Percentiles rank a stretch among this genome's conserved stretches.
These are phyloP conservation scores for Fusarium miscanthi DNA, from an alignment of 2,329 filamentous ascomycete species.

Conservation along the genomic window DNA sequence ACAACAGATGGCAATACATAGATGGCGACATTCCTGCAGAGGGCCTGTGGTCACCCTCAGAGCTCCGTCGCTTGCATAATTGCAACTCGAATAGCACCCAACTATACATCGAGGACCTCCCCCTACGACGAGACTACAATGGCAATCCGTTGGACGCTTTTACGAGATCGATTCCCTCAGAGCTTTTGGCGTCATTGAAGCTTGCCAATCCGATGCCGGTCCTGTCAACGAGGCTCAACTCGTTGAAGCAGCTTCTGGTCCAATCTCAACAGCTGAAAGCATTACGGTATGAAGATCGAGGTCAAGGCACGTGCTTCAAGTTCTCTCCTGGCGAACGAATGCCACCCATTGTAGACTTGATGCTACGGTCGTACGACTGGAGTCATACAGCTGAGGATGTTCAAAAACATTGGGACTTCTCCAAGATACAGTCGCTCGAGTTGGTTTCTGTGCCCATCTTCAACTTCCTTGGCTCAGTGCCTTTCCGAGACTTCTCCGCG, in stretches of 20 bases:
- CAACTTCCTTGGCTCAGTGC: conserved; percentile 58
- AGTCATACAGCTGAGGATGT: conserved; percentile 54
- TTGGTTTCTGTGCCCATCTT: conserved; percentile 58
- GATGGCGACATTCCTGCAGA: conserved; percentile 41
- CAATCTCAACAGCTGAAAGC: conserved; percentile 50
- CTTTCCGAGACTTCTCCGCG: conserved; percentile 50
- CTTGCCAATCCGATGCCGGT: conserved; percentile 54
- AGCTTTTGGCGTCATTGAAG: conserved; percentile 54
- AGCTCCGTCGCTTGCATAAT: conserved; percentile 51
- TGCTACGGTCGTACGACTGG: conserved; percentile 62
- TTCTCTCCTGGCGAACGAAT: conserved; percentile 55
- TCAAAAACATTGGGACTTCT: conserved; percentile 59
- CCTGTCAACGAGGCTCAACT: conserved; percentile 54
- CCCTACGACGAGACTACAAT: conserved; percentile 52
- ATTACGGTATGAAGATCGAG: conserved; percentile 58
- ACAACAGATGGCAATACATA: conserved; percentile 54
- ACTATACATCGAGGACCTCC: conserved; percentile 56
- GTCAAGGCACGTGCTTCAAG: conserved; percentile 58
- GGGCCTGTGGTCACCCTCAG: conserved; percentile 53
- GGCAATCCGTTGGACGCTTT: conserved; percentile 51
- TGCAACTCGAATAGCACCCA: conserved; percentile 45
- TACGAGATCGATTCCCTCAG: conserved; percentile 53
- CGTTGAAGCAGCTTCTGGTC: conserved; percentile 57
- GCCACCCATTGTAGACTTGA: conserved; percentile 56
- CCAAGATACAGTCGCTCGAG: conserved; percentile 53